Percentiles rank a stretch among this genome's conserved stretches.
Evolutionary conservation across 352 stramenopile species (phyloP).

Genomic region (Detonula confervacea): DNA sequence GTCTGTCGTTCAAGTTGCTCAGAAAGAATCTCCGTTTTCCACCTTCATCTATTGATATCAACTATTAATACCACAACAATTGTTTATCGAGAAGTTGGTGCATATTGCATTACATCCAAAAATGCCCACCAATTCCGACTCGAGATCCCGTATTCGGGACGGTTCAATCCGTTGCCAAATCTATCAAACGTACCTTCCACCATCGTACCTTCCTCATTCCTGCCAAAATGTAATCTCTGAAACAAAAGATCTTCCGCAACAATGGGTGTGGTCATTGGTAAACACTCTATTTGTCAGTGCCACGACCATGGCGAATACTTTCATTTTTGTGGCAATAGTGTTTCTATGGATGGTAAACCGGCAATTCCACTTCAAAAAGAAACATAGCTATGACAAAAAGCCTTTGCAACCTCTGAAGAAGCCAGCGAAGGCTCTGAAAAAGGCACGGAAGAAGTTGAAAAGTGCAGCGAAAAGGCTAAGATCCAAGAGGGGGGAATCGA

Average conservation of each 20-base stretch:
- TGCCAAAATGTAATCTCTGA: constrained; percentile 7
- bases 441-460: constrained; percentile 4
- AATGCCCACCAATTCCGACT: too few species aligned
- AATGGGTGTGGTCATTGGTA: constrained; percentile 17
- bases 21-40: too few species aligned
- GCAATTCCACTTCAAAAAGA: constrained; percentile 40
- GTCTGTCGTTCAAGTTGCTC: too few species aligned
- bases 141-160: too few species aligned
- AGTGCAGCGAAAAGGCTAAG: neutral
- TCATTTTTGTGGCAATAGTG: constrained; percentile 10
- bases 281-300: constrained; percentile 26
- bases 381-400: constrained; percentile 35
- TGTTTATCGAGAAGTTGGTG: too few species aligned
- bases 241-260: constrained; percentile 17
- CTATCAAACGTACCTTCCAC: constrained; percentile 28
- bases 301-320: constrained; percentile 25
- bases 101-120: too few species aligned
- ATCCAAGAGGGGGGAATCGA: constrained; percentile 3
- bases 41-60: too few species aligned
- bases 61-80: too few species aligned
- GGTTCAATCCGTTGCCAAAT: constrained; percentile 12
- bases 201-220: neutral
- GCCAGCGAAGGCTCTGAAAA: constrained; percentile 13
- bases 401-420: constrained; percentile 22
- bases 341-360: constrained; percentile 48